A percentile compares a stretch with the other conserved stretches of the same genome.
Evolutionary conservation across 2,329 filamentous ascomycete species (phyloP).

Genomic region (Penicillium sp.): DNA sequence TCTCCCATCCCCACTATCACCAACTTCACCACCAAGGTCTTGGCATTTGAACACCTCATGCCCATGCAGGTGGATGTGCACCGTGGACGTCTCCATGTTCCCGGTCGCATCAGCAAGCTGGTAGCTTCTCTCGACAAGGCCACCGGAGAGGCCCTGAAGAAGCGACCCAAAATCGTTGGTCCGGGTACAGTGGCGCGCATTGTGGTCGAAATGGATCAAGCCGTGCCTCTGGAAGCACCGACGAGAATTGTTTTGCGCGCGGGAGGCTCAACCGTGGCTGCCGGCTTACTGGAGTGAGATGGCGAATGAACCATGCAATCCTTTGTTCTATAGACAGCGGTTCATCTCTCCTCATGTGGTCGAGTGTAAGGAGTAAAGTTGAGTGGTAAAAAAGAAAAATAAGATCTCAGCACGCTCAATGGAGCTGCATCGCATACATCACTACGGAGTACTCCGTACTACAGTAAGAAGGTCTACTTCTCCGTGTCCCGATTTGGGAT

Average conservation of each 20-base stretch:
- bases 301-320: neutral
- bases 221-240: constrained; percentile 77
- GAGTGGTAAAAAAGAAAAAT: too few relatives aligned
- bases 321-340: too few relatives aligned
- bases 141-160: constrained; percentile 74
- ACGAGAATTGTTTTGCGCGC: constrained; percentile 78
- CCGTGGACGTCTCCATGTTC: constrained; percentile 75
- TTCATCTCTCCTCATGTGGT: too few relatives aligned
- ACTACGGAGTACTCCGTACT: too few relatives aligned
- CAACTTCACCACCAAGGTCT: constrained; percentile 76
- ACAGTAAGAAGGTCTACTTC: too few relatives aligned
- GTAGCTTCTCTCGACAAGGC: constrained; percentile 75
- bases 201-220: constrained; percentile 69
- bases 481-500: too few relatives aligned
- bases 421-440: too few relatives aligned
- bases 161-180: constrained; percentile 80
- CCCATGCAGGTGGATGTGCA: constrained; percentile 90
- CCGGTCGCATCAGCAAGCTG: constrained; percentile 72
- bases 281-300: constrained; percentile 71
- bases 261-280: constrained; percentile 81
- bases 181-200: constrained; percentile 77
- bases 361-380: too few relatives aligned
- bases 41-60: constrained; percentile 86
- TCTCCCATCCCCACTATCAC: constrained; percentile 70
- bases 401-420: too few relatives aligned